Base-by-base conservation (phyloP, 306 rosid genomes). In the Vigna hirtella region DNA sequence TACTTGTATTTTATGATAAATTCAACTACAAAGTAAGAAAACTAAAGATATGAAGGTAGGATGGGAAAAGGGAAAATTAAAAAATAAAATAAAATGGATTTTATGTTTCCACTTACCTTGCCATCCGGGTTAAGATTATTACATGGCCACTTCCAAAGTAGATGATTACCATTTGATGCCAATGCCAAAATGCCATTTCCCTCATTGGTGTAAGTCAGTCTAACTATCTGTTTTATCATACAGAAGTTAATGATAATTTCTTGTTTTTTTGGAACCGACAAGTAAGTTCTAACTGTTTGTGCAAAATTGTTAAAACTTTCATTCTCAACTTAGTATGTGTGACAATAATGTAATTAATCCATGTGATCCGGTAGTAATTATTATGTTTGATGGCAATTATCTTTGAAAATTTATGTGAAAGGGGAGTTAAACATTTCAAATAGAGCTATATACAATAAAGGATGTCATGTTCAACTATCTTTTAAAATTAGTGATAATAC, bases 101-200 rank as follows among this genome's bases (percentile, higher is more conserved):
- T 51, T 52, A 70, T 34, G 24, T 50, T 38, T 65, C 5, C 51
- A 36, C 78, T 63, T 26, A 77, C 81, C 75, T 56, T 67, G 34
- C 47, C 48, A 42, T 66, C 45, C 66, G 17, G 11, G 50, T 53
- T 30, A 26, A 6, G 61, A 42, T 18, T 22, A 50, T 47, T 15
- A 7, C 4, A 4, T 42, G 67, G 82, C 91, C 89, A 85, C 74
- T 77, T 85, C 91, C 91, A 87, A 49, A 85, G 79, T 32, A 70
- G 24, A 61, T 83, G 82, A 58, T 53, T 42, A 49, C 82, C 87
- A 57, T 68, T 81, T 9, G 77, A 73, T 50, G 83, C 40, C 70
- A 88, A 75, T 10, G 86, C 89, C 77, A 88, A 62, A 62, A 88
- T 71, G 24, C 57, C 75, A 22, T 64, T 64, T 52, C 86, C 91